Evolutionary conservation across 345 rosid genomes (phyloP), one percentile per base, ranked within the genome.

Genomic region (sweet orange (Citrus sinensis)): DNA sequence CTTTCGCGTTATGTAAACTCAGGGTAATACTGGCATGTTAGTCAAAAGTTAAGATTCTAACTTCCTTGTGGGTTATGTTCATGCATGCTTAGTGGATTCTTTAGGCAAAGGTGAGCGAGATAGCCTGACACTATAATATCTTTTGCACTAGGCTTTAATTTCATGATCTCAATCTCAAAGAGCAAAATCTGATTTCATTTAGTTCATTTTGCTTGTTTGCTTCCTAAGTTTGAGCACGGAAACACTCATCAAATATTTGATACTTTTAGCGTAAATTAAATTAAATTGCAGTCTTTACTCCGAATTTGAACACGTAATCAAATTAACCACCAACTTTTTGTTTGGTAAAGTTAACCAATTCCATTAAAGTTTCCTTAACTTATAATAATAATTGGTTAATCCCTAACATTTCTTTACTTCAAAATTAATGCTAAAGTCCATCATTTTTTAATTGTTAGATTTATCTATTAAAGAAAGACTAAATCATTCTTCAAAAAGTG

Each of bases 1-100:
- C 7, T 66, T 35, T 9, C 1, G 49, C 70, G 51, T 60, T 60
- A 56, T 40, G 46, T 65, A 77, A 73, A 37, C 22, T 77, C 4
- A 67, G 88, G 91, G 79, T 71, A 81, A 80, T 83, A 39, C 75
- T 68, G 88, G 83, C 82, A 79, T 62, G 40, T 54, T 5, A 9
- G 70, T 67, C 59, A 74, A 88, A 86, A 86, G 85, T 77, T 67
- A 63, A 63, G 82, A 86, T 83, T 70, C 87, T 65, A 39, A 67
- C 75, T 80, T 82, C 80, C 82, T 80, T 85, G 82, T 65, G 78
- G 80, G 70, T 76, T 75, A 71, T 75, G 87, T 78, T 73, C 71
- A 79, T 79, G 58, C 58, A 63, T 80, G 76, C 76, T 59, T 80
- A 55, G 58, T 78, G 74, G 60, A 85, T 85, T 82, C 91, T 82